Conservation (phyloP, 768 basidiomycete genomes). For the Lentinula aciculospora region DNA sequence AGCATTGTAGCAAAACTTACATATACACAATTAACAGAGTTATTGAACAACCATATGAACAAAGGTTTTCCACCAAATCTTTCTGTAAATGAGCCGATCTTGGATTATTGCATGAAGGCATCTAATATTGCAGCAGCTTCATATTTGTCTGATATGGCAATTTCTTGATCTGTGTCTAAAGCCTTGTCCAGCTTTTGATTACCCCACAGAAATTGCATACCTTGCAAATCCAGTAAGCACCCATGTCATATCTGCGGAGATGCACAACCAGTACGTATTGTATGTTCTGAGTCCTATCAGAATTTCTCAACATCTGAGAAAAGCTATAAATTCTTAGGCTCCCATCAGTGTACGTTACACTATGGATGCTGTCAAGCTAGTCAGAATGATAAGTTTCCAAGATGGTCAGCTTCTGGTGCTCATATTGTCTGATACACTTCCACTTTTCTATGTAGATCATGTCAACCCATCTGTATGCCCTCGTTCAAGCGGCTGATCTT, state of each 20-base stretch:
- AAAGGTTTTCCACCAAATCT: conserved; percentile 53
- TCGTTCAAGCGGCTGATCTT: conserved; percentile 3
- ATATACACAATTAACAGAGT: conserved; percentile 39
- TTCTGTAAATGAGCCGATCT: conserved; percentile 46
- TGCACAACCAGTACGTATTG: not conserved
- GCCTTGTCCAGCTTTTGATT: not conserved
- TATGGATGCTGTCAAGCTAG: not conserved
- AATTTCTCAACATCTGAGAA: not conserved
- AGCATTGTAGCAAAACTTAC: conserved; percentile 29
- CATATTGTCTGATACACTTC: not conserved
- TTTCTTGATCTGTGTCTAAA: not conserved
- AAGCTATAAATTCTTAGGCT: not conserved
- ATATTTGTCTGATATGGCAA: conserved; percentile 28
- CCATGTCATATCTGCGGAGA: conserved; percentile 1
- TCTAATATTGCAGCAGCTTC: conserved; percentile 55
- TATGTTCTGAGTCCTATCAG: not conserved
- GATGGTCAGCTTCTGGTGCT: not conserved
- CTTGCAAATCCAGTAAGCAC: not conserved
- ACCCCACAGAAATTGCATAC: conserved; percentile 34
- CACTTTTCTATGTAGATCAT: not conserved
- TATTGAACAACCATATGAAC: conserved; percentile 58
- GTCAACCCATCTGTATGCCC: not conserved
- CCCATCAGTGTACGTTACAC: not conserved
- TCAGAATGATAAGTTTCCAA: not conserved
- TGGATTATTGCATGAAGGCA: conserved; percentile 57